Base-by-base conservation (phyloP, 345 rosid genomes). In the Laguncularia racemosa region DNA sequence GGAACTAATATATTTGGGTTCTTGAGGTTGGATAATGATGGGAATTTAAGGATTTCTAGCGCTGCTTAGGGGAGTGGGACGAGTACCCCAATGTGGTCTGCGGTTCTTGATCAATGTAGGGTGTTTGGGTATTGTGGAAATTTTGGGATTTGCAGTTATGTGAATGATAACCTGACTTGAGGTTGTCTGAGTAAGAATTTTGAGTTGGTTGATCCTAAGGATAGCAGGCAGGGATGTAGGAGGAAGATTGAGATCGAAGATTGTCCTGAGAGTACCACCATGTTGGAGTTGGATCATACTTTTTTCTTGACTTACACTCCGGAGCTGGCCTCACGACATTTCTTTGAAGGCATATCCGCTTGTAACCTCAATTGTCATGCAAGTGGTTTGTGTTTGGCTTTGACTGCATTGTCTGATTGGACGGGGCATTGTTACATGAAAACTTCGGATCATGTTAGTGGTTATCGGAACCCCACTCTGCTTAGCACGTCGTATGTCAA, bases 131-230 rank as follows among this genome's bases (percentile, higher is more conserved):
- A 63, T 12, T 82, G 91, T 60, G 95, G 91, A 0, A 61, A 71
- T 66, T 63, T 74, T 48, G 88, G 88, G 61, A 76, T 84, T 38
- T 87, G 91, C 52, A 76, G 78, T 64, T 81, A 84, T 58, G 61
- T 64, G 2, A 73, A 68, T 53, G 61, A 65, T 0, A 57, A 44
- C 65, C 84, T 91, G 2, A 50, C 77, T 55, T 87, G 88, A 51
- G 67, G 33, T n/a, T 87, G 95, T 65, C 83, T 84, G 3, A 80
- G 83, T 67, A 73, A 44, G 57, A 84, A 87, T 67, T 87, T 84
- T 50, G 84, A 80, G 63, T 64, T 20, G 20, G n/a, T n/a, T n/a
- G n/a, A n/a, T n/a, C n/a, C n/a, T n/a, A n/a, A n/a, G n/a, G n/a
- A n/a, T n/a, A n/a, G 33, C 11, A 84, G 77, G 26, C 71, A 71